Base-by-base conservation (phyloP, 352 stramenopile species). In the Halophytophthora batemanensis region DNA sequence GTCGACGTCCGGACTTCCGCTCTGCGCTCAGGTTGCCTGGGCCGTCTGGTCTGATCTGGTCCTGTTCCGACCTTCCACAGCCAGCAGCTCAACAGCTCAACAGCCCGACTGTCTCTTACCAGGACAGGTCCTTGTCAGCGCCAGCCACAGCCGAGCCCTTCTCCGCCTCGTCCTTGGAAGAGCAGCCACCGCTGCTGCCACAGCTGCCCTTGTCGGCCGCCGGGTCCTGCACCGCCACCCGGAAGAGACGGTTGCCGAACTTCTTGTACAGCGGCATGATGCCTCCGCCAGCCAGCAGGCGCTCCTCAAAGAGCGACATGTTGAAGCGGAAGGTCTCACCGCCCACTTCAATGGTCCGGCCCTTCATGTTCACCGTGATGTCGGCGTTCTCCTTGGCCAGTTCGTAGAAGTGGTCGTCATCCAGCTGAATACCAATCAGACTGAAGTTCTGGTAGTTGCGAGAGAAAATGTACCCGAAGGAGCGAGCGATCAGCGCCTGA, bases 221-320 rank as follows among this genome's bases (percentile, higher is more conserved):
- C 23, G 79, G 71, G 42, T 91, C 78, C 48, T 89, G 74, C 50
- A 94, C 79, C 8, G 83, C 83, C 41, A 90, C 83, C 18, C 83
- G 83, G 61, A 94, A 94, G 50, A 94, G 76, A 35, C 76, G 73
- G 68, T 89, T 90, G 61, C 79, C 79, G 29, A 88, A 92, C 68
- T 90, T 88, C 56, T 87, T 87, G 74, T 90, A 94, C 25, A 94
- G 66, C 47, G 83, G 77, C 79, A 91, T 90, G 70, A 94, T 90
- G 50, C 83, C 83, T 31, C 83, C 83, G 5, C 83, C 83, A 4
- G 77, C 77, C 25, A 94, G 66, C 57, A 94, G 59, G 29, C 78
- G 74, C 66, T 94, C 83, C 45, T 94, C 83, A 49, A 94, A 90
- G 13, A 91, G 64, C 44, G 83, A 91, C 81, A 94, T 90, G 61